Evolutionary conservation across 345 rosid genomes (phyloP).

Genomic region (Lepidium sativum): DNA sequence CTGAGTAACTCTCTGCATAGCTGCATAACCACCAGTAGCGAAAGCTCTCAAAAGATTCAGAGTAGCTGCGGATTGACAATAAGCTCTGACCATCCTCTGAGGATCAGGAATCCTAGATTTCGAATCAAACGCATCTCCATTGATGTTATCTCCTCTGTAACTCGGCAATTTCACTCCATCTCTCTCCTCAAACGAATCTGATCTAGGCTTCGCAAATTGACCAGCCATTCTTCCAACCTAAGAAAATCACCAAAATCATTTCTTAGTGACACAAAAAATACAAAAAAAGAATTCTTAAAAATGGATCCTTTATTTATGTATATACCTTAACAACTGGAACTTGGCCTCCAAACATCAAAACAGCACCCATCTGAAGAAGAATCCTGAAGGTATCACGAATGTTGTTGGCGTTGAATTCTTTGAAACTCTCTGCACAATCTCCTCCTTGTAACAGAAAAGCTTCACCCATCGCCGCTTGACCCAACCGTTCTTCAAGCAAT

Average conservation of each 20-base stretch:
- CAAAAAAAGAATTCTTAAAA: too few species aligned
- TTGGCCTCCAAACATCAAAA: slow-evolving; percentile 72
- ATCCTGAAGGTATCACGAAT: slow-evolving; percentile 67
- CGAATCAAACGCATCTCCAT: slow-evolving; percentile 54
- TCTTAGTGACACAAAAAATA: not conserved
- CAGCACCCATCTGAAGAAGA: slow-evolving; percentile 68
- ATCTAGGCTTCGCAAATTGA: slow-evolving; percentile 70
- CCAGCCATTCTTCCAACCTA: slow-evolving; percentile 83
- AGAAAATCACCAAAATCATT: not conserved
- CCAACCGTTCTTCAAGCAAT: slow-evolving; percentile 44
- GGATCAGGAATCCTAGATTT: slow-evolving; percentile 65
- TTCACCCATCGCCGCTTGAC: slow-evolving; percentile 60
- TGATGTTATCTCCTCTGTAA: slow-evolving; percentile 68
- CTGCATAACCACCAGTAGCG: slow-evolving; percentile 78
- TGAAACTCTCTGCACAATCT: slow-evolving; percentile 74
- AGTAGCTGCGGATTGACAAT: slow-evolving; percentile 71
- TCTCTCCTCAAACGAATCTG: slow-evolving; percentile 57
- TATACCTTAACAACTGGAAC: slow-evolving; percentile 59
- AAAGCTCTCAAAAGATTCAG: slow-evolving; percentile 69
- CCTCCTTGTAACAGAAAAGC: slow-evolving; percentile 70
- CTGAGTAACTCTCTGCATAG: slow-evolving; percentile 78
- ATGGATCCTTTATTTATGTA: too few species aligned
- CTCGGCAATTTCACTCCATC: slow-evolving; percentile 61
- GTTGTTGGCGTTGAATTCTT: slow-evolving; percentile 63
- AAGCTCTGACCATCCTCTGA: slow-evolving; percentile 63